phyloP scores from a whole-genome alignment of 2,329 filamentous ascomycete genomes.

The Fusarium illudens region DNA sequence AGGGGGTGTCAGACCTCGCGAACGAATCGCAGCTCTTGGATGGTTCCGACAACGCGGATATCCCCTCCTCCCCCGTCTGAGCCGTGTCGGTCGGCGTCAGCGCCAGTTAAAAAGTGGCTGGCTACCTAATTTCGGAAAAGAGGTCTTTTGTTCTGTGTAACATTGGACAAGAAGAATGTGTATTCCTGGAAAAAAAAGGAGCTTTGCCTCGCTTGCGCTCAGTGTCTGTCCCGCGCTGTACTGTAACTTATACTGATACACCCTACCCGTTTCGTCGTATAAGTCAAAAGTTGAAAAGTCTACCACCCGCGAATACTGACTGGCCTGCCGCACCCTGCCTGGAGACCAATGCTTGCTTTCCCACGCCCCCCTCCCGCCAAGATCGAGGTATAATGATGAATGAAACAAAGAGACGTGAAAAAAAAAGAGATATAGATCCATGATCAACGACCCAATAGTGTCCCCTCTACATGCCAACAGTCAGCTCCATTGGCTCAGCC shows the following conservation, averaged over 20 bases:
- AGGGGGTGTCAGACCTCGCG: conserved; percentile 1
- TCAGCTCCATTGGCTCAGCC: conserved; percentile 45
- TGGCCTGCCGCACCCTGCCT: not conserved
- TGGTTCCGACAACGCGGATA: conserved; percentile 20
- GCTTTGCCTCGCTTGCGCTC: conserved; percentile 21
- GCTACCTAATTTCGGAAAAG: not conserved
- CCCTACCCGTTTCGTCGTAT: conserved; percentile 12
- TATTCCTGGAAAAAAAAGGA: conserved; percentile 5
- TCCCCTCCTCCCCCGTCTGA: not conserved
- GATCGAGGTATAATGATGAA: conserved; percentile 30
- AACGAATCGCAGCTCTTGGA: conserved; percentile 3
- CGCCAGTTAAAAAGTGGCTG: conserved; percentile 4
- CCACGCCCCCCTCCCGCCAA: conserved; percentile 16
- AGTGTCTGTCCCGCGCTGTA: conserved; percentile 9
- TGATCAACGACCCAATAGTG: conserved; percentile 14
- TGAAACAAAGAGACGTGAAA: conserved; percentile 8
- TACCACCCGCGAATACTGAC: conserved; percentile 5
- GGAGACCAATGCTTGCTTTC: conserved; percentile 14
- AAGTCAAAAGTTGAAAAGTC: not conserved
- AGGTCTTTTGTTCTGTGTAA: not conserved
- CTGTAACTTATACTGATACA: conserved; percentile 7
- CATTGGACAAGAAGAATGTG: conserved; percentile 15
- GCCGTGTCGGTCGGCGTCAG: conserved; percentile 9
- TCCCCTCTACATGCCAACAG: conserved; percentile 35
- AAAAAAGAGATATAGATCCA: not conserved